These are phyloP conservation scores for Aspergillus aculeatus DNA, from an alignment of 2,329 filamentous ascomycete species.

Conservation along the genomic window DNA sequence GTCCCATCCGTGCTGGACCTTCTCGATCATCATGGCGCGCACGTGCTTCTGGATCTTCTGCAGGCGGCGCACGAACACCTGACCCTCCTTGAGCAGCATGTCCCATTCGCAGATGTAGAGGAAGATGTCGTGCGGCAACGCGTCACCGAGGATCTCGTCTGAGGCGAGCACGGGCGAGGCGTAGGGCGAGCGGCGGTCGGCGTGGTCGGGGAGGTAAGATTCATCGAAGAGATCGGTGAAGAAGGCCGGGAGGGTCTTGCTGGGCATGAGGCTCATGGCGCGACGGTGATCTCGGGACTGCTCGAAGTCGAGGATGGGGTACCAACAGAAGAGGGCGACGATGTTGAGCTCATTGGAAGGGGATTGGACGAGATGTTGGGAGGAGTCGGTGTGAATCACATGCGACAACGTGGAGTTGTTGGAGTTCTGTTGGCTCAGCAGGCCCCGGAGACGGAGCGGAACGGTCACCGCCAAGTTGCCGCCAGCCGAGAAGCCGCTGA, in stretches of 20 bases:
- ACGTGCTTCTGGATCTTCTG: slow-evolving; percentile 45
- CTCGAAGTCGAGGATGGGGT: slow-evolving; percentile 63
- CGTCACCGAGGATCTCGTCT: slow-evolving; percentile 51
- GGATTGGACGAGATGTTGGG: slow-evolving; percentile 33
- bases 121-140: slow-evolving; percentile 60
- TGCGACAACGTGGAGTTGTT: background rate
- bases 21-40: slow-evolving; percentile 47
- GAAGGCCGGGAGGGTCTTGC: slow-evolving; percentile 48
- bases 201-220: slow-evolving; percentile 47
- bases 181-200: slow-evolving; percentile 56
- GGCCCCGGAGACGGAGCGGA: slow-evolving; percentile 56
- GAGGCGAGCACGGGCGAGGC: slow-evolving; percentile 59
- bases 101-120: slow-evolving; percentile 66
- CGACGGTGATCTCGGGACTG: slow-evolving; percentile 59
- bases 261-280: slow-evolving; percentile 53
- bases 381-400: slow-evolving; percentile 33
- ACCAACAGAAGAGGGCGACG: slow-evolving; percentile 60
- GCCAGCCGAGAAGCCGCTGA: slow-evolving; percentile 64
- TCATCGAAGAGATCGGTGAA: slow-evolving; percentile 52
- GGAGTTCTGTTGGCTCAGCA: slow-evolving; percentile 17
- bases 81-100: slow-evolving; percentile 63
- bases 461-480: slow-evolving; percentile 64
- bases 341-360: slow-evolving; percentile 48
- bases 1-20: slow-evolving; percentile 50
- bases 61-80: slow-evolving; percentile 44